phyloP scores from a whole-genome alignment of 176 grass and related monocot species.

The maize (Zea mays) region Zm-B73-REFERENCE-NAM-5.0 NC_050098.1:178414001-178414500 shows the following conservation, averaged over 20 bases:
- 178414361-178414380: conserved; percentile 26
- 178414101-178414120: conserved; percentile 1
- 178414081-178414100: conserved; percentile 23
- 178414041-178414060: too few relatives aligned
- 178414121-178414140: conserved; percentile 43
- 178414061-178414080: too few relatives aligned
- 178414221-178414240: conserved; percentile 77
- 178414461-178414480: conserved; percentile 96
- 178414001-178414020: conserved; percentile 4
- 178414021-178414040: too few relatives aligned
- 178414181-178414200: conserved; percentile 87
- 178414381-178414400: conserved; percentile 43
- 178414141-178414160: conserved; percentile 42
- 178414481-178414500: conserved; percentile 49
- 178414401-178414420: conserved; percentile 81
- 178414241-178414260: conserved; percentile 65
- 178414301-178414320: conserved; percentile 24
- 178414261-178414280: conserved; percentile 90
- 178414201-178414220: conserved; percentile 91
- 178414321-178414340: conserved; percentile 23
- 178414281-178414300: conserved; percentile 18
- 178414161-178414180: conserved; percentile 85
- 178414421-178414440: conserved; percentile 93
- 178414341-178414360: conserved; percentile 22
- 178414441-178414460: conserved; percentile 81